Conservation (phyloP, 495 filamentous ascomycete species). For the Penicillium verhagenii region DNA sequence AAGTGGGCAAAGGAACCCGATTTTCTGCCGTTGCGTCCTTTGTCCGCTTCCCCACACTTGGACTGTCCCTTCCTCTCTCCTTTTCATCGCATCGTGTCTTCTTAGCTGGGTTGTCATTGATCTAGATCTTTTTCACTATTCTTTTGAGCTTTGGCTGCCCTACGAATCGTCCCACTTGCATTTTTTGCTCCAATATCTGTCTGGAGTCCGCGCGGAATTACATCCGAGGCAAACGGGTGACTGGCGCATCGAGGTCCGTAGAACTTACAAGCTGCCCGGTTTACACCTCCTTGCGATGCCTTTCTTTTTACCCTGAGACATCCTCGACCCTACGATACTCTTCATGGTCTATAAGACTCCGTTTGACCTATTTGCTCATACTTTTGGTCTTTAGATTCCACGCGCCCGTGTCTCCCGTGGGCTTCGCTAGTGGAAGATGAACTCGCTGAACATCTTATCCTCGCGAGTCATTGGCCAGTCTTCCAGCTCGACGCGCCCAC, state of each 20-base stretch:
- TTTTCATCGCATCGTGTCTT: constrained; percentile 6
- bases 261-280: constrained; percentile 12
- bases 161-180: neutral
- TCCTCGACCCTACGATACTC: constrained; percentile 6
- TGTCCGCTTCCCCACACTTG: constrained; percentile 38
- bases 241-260: constrained; percentile 49
- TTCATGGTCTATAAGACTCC: constrained; percentile 20
- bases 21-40: constrained; percentile 30
- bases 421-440: constrained; percentile 72
- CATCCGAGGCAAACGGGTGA: constrained; percentile 41
- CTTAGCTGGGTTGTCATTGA: constrained; percentile 5
- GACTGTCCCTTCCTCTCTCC: constrained; percentile 16
- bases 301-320: constrained; percentile 12
- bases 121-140: constrained; percentile 3
- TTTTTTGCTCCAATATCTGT: constrained; percentile 12
- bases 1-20: constrained; percentile 27
- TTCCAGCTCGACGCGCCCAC: constrained; percentile 50
- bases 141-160: constrained; percentile 1
- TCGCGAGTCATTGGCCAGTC: constrained; percentile 74
- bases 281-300: constrained; percentile 22
- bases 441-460: constrained; percentile 94
- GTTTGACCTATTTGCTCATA: constrained; percentile 32
- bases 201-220: constrained; percentile 25
- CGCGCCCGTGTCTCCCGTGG: constrained; percentile 52
- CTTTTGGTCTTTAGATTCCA: constrained; percentile 28